These are phyloP conservation scores for Lotus japonicus DNA, from an alignment of 306 rosid genomes.

Conservation along the genomic window DNA sequence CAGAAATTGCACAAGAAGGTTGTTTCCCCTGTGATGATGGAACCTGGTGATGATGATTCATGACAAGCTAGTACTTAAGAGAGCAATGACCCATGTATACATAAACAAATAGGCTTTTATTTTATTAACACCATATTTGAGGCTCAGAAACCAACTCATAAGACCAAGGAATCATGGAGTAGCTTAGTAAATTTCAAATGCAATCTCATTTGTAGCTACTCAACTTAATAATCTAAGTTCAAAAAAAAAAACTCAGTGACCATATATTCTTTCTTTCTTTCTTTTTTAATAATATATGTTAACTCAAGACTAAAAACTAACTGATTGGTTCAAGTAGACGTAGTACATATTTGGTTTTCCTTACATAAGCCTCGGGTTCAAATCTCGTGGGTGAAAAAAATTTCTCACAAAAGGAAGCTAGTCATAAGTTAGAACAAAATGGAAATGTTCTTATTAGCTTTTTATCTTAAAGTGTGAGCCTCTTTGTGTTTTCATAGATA, in stretches of 20 bases:
- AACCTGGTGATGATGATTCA: conserved; percentile 29
- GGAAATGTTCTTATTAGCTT: too few species aligned
- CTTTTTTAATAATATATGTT: background rate
- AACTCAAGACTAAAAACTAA: too few species aligned
- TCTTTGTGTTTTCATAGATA: too few species aligned
- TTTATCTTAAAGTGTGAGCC: too few species aligned
- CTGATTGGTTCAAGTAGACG: too few species aligned
- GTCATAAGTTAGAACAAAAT: too few species aligned
- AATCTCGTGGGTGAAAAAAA: too few species aligned
- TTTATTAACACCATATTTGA: background rate
- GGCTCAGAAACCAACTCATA: background rate
- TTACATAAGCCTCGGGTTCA: too few species aligned
- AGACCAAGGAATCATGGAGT: background rate
- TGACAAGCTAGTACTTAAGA: background rate
- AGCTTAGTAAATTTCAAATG: background rate
- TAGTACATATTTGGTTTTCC: too few species aligned
- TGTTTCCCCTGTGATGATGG: conserved; percentile 53
- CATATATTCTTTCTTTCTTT: background rate
- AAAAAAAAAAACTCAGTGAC: too few species aligned
- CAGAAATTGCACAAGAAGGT: conserved; percentile 66
- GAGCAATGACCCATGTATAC: background rate
- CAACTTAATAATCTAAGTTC: too few species aligned
- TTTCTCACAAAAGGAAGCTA: too few species aligned
- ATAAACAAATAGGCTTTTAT: conserved; percentile 1
- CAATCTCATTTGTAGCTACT: conserved; percentile 3